phyloP scores from a whole-genome alignment of 2,329 filamentous ascomycete genomes.

The Hansfordia pulvinata region DNA sequence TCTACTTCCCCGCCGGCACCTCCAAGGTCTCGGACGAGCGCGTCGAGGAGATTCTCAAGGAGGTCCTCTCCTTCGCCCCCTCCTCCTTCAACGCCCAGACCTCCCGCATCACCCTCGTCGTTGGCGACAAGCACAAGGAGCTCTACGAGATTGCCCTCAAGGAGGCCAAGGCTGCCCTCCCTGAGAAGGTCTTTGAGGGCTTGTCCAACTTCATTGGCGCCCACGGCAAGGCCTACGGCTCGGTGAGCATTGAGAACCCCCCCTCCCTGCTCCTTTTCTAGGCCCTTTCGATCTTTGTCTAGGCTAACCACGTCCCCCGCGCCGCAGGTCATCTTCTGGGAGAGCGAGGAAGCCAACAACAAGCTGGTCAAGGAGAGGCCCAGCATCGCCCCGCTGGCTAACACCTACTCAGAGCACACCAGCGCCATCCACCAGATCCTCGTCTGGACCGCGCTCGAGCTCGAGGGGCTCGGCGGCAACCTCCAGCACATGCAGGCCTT shows the following conservation, averaged over 20 bases:
- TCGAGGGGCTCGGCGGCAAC: too few species aligned
- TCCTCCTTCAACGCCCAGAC: constrained; percentile 13
- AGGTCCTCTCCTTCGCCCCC: constrained; percentile 10
- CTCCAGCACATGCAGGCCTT: too few species aligned
- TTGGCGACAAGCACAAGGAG: constrained; percentile 10
- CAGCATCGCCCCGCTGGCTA: too few species aligned
- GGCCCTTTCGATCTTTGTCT: not conserved
- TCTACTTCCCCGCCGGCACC: constrained; percentile 13
- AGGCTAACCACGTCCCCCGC: not conserved
- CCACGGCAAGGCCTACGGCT: constrained; percentile 10
- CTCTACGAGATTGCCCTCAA: constrained; percentile 10
- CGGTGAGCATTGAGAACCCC: constrained; percentile 8
- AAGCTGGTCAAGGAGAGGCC: too few species aligned
- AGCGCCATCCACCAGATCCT: too few species aligned
- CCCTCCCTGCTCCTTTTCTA: not conserved
- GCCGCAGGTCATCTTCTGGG: constrained; percentile 12
- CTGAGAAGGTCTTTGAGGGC: constrained; percentile 8
- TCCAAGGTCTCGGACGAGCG: constrained; percentile 15
- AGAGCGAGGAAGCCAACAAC: too few species aligned
- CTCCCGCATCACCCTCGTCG: constrained; percentile 8
- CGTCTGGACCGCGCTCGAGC: too few species aligned
- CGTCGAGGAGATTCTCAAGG: constrained; percentile 13
- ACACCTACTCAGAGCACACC: too few species aligned
- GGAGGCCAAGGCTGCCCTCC: constrained; percentile 7
- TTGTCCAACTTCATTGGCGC: constrained; percentile 7